Evolutionary conservation across 495 filamentous ascomycete species (phyloP), one percentile per base, ranked within the genome.

Genomic region (Annulohypoxylon maeteangense): DNA sequence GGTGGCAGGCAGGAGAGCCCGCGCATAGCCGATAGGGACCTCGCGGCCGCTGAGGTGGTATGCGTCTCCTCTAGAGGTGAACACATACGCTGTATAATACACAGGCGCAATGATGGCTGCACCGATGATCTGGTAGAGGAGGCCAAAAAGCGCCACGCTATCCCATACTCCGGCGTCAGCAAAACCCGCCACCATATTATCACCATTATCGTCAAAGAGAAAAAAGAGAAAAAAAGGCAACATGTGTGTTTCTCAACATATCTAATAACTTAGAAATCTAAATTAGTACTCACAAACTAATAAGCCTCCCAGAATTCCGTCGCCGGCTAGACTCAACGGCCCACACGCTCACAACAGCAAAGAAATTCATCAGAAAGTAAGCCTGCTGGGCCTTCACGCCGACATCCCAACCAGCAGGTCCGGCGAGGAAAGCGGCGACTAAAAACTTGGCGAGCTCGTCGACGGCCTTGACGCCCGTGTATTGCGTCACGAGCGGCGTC

Each of bases 31-130:
- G 40, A 69, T 32, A 11, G 74, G 61, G 0, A 78, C 68, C 18
- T 73, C 58, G 4, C 80, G 79, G 16, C 76, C 74, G 14, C 77
- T 72, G n/a, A 65, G 65, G 68, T 62, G 59, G 51, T 76, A 75
- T 11, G 59, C 59, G 42, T 73, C 76, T 10, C 36, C 34, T 5
- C 68, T 55, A 3, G 78, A 76, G 20, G 69, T 65, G 25, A 48
- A 65, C 7, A 79, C 62, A 45, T 75, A 78, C 18, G 78, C 51
- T 32, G 77, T 75, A 63, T 74, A 82, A 70, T 81, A 83, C 2
- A 83, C 56, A 8, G 83, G 82, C 18, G 73, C 76, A 31, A 83
- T 67, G 8, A 78, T 48, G 20, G 71, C 81, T 18, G 79, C 76
- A 29, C 80, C 79, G 14, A 68, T 56, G 14, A 72, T 61, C 62